Conservation (phyloP, 2,329 filamentous ascomycete genomes). For the Biscogniauxia mediterranea region DNA sequence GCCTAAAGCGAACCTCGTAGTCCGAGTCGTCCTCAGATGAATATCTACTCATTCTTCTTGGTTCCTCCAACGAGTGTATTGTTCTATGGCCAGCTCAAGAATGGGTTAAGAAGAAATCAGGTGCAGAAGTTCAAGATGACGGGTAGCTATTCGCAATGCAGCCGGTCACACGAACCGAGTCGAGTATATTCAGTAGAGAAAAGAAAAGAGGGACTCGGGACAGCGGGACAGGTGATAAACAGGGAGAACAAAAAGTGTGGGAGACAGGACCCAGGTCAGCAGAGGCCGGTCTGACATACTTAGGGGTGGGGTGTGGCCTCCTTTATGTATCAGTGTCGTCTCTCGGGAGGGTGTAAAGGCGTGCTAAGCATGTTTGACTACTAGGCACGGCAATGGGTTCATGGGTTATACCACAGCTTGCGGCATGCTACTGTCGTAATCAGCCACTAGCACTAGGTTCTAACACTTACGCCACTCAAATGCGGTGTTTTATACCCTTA, state of each 20-base stretch:
- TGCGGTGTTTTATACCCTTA: not conserved
- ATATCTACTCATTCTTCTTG: slow-evolving; percentile 28
- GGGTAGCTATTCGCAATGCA: not conserved
- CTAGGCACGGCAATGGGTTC: not conserved
- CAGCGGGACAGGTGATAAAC: not conserved
- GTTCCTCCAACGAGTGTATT: not conserved
- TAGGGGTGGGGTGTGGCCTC: not conserved
- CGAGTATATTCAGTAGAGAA: not conserved
- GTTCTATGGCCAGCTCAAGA: not conserved
- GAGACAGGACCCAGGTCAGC: not conserved
- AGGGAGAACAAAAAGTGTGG: not conserved
- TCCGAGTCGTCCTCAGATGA: slow-evolving; percentile 53
- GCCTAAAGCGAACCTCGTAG: slow-evolving; percentile 49
- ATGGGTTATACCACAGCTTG: not conserved
- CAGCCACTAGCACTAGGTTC: not conserved
- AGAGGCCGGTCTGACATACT: not conserved
- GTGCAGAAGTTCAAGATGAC: too few relatives aligned
- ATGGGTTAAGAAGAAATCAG: not conserved
- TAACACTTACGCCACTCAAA: not conserved
- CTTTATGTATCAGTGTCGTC: not conserved
- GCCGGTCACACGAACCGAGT: not conserved
- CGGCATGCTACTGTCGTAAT: not conserved
- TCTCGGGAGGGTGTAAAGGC: not conserved
- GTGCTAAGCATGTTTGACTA: not conserved
- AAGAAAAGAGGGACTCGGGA: not conserved